These are phyloP conservation scores for Chenopodium berlandieri DNA, from an alignment of 148 eudicot genomes.

Conservation along the genomic window DNA sequence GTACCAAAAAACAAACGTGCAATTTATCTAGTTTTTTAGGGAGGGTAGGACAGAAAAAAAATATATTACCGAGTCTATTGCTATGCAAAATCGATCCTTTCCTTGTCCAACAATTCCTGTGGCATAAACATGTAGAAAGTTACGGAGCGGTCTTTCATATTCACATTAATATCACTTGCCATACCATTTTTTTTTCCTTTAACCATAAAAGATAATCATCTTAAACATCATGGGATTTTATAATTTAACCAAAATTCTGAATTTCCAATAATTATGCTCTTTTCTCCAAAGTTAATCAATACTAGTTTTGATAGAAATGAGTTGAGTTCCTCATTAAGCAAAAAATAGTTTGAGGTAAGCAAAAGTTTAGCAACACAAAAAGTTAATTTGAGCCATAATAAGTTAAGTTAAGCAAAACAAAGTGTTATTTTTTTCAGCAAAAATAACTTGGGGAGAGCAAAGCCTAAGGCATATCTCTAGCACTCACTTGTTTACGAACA, in stretches of 20 bases:
- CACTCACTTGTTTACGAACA: not conserved
- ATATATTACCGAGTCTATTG: slow-evolving; percentile 80
- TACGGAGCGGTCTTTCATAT: not conserved
- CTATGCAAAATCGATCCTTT: slow-evolving; percentile 66
- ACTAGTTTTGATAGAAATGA: too few species aligned
- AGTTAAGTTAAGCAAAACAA: too few species aligned
- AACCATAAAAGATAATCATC: not conserved
- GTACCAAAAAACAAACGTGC: not conserved
- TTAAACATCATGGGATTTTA: not conserved
- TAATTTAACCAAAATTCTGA: not conserved
- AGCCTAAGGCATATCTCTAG: not conserved
- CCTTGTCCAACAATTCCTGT: slow-evolving; percentile 62
- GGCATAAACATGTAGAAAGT: slow-evolving; percentile 3
- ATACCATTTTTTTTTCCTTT: too few species aligned
- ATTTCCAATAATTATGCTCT: not conserved
- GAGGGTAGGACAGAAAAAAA: slow-evolving; percentile 1
- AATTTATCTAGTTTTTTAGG: not conserved
- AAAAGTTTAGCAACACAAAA: too few species aligned
- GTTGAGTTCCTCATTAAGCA: too few species aligned
- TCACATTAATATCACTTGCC: too few species aligned
- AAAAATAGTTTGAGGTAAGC: too few species aligned
- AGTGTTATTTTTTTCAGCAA: too few species aligned
- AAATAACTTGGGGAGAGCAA: too few species aligned
- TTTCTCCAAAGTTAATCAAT: too few species aligned
- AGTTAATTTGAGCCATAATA: too few species aligned